Conservation (phyloP, 768 basidiomycete species). For the Pleurotus platypus region DNA sequence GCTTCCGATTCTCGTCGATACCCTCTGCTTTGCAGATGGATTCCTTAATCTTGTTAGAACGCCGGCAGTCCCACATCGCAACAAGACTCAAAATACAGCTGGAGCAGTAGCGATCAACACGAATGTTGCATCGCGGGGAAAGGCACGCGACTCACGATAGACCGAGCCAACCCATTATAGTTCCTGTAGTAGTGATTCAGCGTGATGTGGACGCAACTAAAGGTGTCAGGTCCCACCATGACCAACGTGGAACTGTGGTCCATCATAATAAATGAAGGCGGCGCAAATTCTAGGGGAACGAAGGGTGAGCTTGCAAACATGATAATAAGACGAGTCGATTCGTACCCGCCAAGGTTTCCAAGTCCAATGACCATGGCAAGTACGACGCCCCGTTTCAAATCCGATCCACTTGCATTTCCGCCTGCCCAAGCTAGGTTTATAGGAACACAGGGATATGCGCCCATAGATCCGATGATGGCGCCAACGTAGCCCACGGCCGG, state of each 20-base stretch:
- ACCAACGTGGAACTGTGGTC: conserved; percentile 33
- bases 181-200: not conserved
- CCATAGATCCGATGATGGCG: conserved; percentile 45
- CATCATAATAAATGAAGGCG: conserved; percentile 33
- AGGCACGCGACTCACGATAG: conserved; percentile 21
- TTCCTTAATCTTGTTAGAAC: conserved; percentile 47
- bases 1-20: conserved; percentile 34
- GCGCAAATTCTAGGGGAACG: conserved; percentile 30
- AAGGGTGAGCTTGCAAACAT: not conserved
- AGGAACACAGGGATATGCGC: conserved; percentile 50
- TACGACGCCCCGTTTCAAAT: conserved; percentile 46
- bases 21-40: conserved; percentile 37
- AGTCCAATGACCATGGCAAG: conserved; percentile 52
- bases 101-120: not conserved
- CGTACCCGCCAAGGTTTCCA: conserved; percentile 48
- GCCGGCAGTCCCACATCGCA: conserved; percentile 45
- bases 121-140: conserved; percentile 9
- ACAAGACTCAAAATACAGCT: conserved; percentile 15
- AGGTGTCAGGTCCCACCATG: conserved; percentile 20
- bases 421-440: conserved; percentile 51
- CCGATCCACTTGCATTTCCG: conserved; percentile 49
- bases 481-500: conserved; percentile 42
- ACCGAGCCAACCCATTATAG: conserved; percentile 2
- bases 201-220: not conserved
- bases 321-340: not conserved